Conservation (phyloP, 139 green algal species). For the Chlorella sp. region DNA sequence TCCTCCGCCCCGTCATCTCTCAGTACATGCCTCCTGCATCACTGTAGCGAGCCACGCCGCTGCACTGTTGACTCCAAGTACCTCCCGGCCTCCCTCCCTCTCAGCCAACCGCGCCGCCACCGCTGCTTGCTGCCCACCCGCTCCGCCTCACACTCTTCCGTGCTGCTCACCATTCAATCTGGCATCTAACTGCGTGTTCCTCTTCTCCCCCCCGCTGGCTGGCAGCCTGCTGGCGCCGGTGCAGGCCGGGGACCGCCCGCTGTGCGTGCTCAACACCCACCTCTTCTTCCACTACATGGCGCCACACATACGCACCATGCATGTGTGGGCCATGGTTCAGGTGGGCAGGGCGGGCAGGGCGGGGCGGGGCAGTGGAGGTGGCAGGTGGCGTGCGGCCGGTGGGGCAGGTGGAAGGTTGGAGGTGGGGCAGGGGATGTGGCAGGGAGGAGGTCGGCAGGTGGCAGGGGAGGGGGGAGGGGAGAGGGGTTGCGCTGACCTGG, state of each 20-base stretch:
- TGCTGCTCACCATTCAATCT: background rate
- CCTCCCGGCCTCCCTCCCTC: too few species aligned
- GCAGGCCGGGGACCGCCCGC: constrained; percentile 16
- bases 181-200: background rate
- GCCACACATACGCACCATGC: constrained; percentile 89
- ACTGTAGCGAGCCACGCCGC: too few species aligned
- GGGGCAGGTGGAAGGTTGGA: too few species aligned
- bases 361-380: too few species aligned
- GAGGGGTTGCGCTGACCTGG: background rate
- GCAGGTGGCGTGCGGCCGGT: too few species aligned
- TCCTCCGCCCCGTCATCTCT: too few species aligned
- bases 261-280: constrained; percentile 90
- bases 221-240: constrained; percentile 33
- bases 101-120: too few species aligned
- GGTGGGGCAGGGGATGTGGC: background rate
- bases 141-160: background rate
- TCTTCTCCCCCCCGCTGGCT: background rate
- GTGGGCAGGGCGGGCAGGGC: constrained; percentile 44
- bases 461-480: too few species aligned
- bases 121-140: background rate
- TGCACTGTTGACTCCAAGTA: too few species aligned
- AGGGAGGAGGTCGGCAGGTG: background rate
- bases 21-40: too few species aligned
- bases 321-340: constrained; percentile 77
- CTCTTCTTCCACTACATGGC: constrained; percentile 94